These are phyloP conservation scores for Thymus quinquecostatus DNA, from an alignment of 257 asterid genomes.

Conservation along the genomic window DNA sequence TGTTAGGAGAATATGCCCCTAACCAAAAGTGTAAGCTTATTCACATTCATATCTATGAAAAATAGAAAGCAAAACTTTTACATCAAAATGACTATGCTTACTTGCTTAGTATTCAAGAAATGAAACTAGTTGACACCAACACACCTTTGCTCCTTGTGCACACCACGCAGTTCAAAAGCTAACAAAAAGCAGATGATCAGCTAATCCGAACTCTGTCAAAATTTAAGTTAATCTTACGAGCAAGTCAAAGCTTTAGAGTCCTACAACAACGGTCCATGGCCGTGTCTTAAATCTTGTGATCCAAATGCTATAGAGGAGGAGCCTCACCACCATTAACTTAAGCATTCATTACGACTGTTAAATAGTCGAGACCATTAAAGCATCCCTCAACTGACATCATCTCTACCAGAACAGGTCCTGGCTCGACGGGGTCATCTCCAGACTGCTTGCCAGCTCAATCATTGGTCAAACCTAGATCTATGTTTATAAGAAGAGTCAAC, in stretches of 20 bases:
- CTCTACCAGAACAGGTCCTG: not conserved
- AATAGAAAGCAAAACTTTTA: not conserved
- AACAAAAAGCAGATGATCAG: constrained; percentile 9
- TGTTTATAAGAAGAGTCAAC: not conserved
- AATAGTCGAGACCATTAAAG: not conserved
- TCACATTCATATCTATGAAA: not conserved
- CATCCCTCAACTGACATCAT: constrained; percentile 4
- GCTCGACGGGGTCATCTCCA: not conserved
- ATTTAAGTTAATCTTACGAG: not conserved
- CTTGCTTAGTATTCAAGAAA: not conserved
- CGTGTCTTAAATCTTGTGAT: too few relatives aligned
- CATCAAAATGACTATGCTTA: not conserved
- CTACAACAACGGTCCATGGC: too few relatives aligned
- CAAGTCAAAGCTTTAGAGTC: too few relatives aligned
- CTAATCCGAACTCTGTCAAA: not conserved
- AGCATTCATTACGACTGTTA: not conserved
- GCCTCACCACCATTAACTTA: not conserved
- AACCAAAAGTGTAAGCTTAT: not conserved
- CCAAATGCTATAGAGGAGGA: not conserved
- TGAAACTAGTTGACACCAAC: not conserved
- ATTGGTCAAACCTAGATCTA: too few relatives aligned
- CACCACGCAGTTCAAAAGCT: not conserved
- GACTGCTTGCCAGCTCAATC: not conserved
- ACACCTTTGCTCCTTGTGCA: not conserved
- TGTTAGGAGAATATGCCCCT: too few relatives aligned